phyloP scores from a whole-genome alignment of 345 rosid species.

The Eucalyptus pauciflora region DNA sequence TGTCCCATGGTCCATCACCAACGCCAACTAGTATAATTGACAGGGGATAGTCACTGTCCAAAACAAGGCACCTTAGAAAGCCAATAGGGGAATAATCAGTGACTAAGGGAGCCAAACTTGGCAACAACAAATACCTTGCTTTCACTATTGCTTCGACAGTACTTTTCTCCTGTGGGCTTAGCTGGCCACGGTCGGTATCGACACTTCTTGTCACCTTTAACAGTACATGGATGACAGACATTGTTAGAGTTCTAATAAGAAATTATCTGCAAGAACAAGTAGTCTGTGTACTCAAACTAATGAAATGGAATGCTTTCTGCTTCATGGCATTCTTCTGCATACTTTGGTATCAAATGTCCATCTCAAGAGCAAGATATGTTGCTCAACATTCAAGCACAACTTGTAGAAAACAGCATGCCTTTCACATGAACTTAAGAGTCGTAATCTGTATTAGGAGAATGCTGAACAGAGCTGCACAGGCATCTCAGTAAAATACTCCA shows the following conservation, averaged over 20 bases:
- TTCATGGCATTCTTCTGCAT: background rate
- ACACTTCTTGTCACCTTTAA: slow-evolving; percentile 37
- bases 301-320: background rate
- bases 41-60: slow-evolving; percentile 30
- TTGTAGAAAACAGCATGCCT: background rate
- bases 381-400: background rate
- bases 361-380: background rate
- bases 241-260: background rate
- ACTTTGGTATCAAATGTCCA: background rate
- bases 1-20: slow-evolving; percentile 50
- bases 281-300: background rate
- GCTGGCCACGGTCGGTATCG: slow-evolving; percentile 21
- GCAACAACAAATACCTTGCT: slow-evolving; percentile 23
- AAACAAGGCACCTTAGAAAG: background rate
- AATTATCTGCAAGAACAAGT: background rate
- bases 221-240: background rate
- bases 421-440: background rate
- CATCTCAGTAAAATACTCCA: background rate
- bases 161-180: slow-evolving; percentile 31
- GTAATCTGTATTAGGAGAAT: background rate
- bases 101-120: background rate
- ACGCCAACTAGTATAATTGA: slow-evolving; percentile 41
- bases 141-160: slow-evolving; percentile 42
- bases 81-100: background rate
- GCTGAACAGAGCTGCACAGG: background rate